Evolutionary conservation across 2,329 filamentous ascomycete species (phyloP), one percentile per base, ranked within the genome.

Genomic region (Aciculosporium take): DNA sequence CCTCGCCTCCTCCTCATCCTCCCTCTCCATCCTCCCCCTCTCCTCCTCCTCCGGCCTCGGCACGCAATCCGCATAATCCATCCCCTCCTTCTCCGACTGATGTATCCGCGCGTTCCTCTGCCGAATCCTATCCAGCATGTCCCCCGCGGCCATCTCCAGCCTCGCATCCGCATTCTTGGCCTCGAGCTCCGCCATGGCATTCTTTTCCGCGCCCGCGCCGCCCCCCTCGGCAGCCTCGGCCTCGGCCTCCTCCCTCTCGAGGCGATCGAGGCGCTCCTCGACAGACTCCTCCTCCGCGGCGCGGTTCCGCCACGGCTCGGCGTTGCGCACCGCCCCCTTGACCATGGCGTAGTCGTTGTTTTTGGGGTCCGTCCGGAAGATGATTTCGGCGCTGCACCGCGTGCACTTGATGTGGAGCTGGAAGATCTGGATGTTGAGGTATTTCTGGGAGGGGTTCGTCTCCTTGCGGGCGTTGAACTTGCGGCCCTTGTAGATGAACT

Each of bases 391-490:
- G 33, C 72, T 79, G 63, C 89, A 95, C 37, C 86, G 68, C 27
- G 88, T 94, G 63, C 89, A 95, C 7, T 85, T 74, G 53, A 89
- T 93, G 47, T 58, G 54, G 68, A 96, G 95, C 24, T 82, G 76
- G 64, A 81, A 91, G 48, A 94, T 87, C 46, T 85, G 76, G 47
- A 96, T 93, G 38, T 75, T 75, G 36, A 94, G 76, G 65, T 98
- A 98, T 51, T 81, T 84, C 53, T 95, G 84, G 17, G 91, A 83
- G 0, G 76, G 78, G 0, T 85, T 86, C 0, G 84, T 94, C 56
- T 95, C 87, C 56, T 98, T 98, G 28, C 85, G 74, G 3, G 86
- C 82, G 63, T 96, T 96, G 72, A 96, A 96, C 56, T 95, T 96
- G 46, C 88, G 77, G 0, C 88, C 88, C 52, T 86, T 85, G 69